A percentile compares a stretch with the other conserved stretches of the same genome.
phyloP scores from a whole-genome alignment of 2,329 filamentous ascomycete species.

The Xylariaceae sp. region DNA sequence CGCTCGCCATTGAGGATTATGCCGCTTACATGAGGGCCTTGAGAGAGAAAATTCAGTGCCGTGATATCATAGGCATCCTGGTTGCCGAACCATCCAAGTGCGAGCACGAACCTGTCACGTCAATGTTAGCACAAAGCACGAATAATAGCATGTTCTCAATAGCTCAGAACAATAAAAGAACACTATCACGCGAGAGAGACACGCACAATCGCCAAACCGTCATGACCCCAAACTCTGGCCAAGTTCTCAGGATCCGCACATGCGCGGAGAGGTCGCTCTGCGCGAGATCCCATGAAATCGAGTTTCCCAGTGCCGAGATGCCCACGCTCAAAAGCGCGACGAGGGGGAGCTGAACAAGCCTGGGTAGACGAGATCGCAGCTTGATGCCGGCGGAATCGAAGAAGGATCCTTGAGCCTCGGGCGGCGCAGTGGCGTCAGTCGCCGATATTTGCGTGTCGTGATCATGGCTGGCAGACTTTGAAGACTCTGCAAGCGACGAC shows the following conservation, averaged over 20 bases:
- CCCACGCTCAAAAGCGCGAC: conserved; percentile 52
- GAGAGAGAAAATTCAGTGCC: conserved; percentile 62
- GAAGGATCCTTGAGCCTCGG: conserved; percentile 26
- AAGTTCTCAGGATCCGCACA: conserved; percentile 57
- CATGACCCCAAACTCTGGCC: conserved; percentile 54
- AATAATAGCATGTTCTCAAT: not conserved
- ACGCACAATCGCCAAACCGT: conserved; percentile 53
- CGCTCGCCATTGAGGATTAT: not conserved
- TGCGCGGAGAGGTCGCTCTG: conserved; percentile 62
- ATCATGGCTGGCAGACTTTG: not conserved
- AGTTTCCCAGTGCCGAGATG: conserved; percentile 60
- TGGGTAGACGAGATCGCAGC: conserved; percentile 38
- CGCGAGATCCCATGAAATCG: conserved; percentile 54
- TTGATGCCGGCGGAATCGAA: conserved; percentile 8
- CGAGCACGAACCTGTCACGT: conserved; percentile 60
- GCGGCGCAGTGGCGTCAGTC: conserved; percentile 25
- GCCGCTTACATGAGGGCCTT: conserved; percentile 62
- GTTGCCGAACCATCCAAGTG: conserved; percentile 65
- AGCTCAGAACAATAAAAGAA: not conserved
- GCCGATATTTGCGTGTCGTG: conserved; percentile 13
- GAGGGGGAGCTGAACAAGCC: conserved; percentile 47
- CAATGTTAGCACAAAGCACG: conserved; percentile 36
- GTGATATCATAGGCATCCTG: conserved; percentile 70
- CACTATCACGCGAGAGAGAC: not conserved
- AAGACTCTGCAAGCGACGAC: conserved; percentile 1